phyloP scores from a whole-genome alignment of 371 early-diverging fungal genomes.

The Fennellomyces sp. region DNA sequence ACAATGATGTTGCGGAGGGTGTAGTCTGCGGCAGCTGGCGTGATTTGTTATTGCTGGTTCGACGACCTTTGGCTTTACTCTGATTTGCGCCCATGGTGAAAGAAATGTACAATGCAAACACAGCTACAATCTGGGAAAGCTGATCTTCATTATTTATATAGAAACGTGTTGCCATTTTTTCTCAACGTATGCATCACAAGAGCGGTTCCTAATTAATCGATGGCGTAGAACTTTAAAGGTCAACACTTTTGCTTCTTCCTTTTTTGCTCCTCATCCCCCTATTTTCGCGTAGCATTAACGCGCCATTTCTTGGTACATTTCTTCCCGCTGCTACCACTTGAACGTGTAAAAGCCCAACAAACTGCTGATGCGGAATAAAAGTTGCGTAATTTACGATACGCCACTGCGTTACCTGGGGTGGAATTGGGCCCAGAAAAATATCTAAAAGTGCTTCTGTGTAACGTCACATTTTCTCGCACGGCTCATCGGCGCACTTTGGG shows the following conservation, averaged over 20 bases:
- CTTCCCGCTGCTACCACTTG: neutral
- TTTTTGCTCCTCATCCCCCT: neutral
- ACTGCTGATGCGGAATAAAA: neutral
- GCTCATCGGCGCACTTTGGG: neutral
- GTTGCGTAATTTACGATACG: neutral
- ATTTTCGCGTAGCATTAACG: neutral
- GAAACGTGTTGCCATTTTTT: neutral
- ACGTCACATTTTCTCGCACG: neutral
- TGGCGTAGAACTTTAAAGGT: constrained; percentile 3
- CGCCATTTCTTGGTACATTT: neutral
- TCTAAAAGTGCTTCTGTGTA: neutral
- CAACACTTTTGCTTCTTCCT: neutral
- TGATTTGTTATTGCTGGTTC: constrained; percentile 3
- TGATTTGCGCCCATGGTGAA: constrained; percentile 17
- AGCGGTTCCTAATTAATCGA: constrained; percentile 2
- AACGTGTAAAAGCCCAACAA: neutral
- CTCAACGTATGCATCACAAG: neutral
- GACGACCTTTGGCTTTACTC: constrained; percentile 9
- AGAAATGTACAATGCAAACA: constrained; percentile 3
- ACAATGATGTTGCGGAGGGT: neutral
- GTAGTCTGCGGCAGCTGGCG: neutral
- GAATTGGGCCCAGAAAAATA: neutral
- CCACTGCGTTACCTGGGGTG: neutral
- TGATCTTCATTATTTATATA: neutral
- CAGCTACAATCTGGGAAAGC: neutral